Conservation (phyloP, 345 rosid species). For the Euphorbia peplus region DNA sequence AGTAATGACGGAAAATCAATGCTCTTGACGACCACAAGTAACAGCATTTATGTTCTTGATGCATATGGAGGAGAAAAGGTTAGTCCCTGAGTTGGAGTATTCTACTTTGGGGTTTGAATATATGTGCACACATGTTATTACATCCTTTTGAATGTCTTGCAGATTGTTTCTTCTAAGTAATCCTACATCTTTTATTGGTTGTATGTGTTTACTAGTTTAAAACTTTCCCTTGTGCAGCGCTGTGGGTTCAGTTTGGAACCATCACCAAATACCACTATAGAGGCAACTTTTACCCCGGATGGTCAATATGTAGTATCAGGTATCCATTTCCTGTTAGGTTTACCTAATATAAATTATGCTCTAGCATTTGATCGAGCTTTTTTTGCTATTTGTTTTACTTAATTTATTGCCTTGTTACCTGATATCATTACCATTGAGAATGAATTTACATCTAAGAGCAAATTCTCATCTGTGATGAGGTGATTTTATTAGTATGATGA, state of each 20-base stretch:
- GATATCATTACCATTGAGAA: neutral
- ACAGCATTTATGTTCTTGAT: conserved; percentile 82
- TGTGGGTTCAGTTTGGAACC: conserved; percentile 92
- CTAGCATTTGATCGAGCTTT: neutral
- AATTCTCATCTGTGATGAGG: neutral
- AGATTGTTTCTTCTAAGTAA: neutral
- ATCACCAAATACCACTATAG: conserved; percentile 70
- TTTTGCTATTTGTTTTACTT: neutral
- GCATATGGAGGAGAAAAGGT: conserved; percentile 98
- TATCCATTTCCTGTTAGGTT: conserved; percentile 24
- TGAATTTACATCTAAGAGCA: neutral
- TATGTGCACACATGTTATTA: neutral
- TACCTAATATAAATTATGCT: neutral
- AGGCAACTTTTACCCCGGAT: conserved; percentile 95
- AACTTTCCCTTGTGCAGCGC: conserved; percentile 44
- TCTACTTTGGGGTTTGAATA: neutral
- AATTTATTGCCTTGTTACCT: neutral
- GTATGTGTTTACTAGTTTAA: conserved; percentile 3
- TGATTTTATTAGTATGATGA: neutral
- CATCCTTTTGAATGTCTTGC: neutral
- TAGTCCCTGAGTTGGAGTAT: conserved; percentile 11
- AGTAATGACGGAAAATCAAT: conserved; percentile 96
- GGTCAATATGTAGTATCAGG: conserved; percentile 95
- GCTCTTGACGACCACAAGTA: conserved; percentile 87
- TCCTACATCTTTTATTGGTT: neutral